phyloP scores from a whole-genome alignment of 140 eudicot genomes.

The Bidens hawaiensis region DNA sequence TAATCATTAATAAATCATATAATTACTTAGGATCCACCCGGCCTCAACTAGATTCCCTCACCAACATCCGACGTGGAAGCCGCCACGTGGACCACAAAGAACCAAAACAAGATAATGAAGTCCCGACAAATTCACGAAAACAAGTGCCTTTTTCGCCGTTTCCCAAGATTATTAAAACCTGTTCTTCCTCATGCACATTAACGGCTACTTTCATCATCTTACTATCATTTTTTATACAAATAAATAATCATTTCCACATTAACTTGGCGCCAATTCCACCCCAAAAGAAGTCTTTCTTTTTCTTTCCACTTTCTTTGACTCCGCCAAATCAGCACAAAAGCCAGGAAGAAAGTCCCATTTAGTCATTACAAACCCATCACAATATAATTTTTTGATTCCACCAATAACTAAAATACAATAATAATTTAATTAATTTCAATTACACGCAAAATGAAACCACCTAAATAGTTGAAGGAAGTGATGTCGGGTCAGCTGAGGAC shows the following conservation, averaged over 20 bases:
- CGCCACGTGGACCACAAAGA: constrained; percentile 30
- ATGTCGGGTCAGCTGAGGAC: constrained; percentile 85
- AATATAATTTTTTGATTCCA: constrained; percentile 2
- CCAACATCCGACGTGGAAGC: constrained; percentile 24
- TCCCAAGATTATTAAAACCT: constrained; percentile 21
- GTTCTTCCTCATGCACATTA: constrained; percentile 29
- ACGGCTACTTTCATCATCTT: constrained; percentile 53
- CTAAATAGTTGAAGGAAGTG: constrained; percentile 54
- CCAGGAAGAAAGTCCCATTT: constrained; percentile 16
- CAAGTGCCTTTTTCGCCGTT: constrained; percentile 37
- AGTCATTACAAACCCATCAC: constrained; percentile 5
- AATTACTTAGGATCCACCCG: constrained; percentile 13
- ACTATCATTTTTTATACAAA: background rate
- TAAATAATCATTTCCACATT: background rate
- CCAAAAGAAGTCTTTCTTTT: background rate
- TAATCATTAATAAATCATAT: too few species aligned
- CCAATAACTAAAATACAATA: constrained; percentile 8
- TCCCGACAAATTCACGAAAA: constrained; percentile 40
- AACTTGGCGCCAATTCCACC: constrained; percentile 31
- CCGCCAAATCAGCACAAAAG: constrained; percentile 33
- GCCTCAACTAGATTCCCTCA: constrained; percentile 15
- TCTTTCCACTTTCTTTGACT: constrained; percentile 22
- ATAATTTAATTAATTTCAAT: constrained; percentile 14
- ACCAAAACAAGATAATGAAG: background rate
- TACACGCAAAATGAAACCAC: background rate